Evolutionary conservation across 1,284 basidiomycete genomes (phyloP).

Genomic region (Cutaneotrichosporon sp.): DNA sequence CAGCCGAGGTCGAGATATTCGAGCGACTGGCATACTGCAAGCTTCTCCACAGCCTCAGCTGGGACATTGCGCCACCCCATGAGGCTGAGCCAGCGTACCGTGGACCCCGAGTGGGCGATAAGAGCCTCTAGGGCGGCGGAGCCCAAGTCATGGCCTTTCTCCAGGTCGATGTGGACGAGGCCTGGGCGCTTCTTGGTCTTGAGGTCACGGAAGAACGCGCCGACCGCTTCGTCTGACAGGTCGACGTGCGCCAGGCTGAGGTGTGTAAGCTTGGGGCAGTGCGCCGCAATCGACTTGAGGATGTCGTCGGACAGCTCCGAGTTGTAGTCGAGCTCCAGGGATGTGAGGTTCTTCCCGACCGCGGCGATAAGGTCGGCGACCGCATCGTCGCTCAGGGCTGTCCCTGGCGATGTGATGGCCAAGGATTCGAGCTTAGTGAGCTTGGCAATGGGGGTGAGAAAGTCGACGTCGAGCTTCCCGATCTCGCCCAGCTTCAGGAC

Average conservation of each 20-base stretch:
- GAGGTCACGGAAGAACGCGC: slow-evolving; percentile 59
- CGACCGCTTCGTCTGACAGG: slow-evolving; percentile 65
- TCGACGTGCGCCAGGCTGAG: slow-evolving; percentile 61
- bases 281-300: slow-evolving; percentile 58
- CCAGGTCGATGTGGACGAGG: slow-evolving; percentile 57
- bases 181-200: slow-evolving; percentile 27
- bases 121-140: slow-evolving; percentile 61
- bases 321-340: slow-evolving; percentile 65
- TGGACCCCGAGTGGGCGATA: slow-evolving; percentile 62
- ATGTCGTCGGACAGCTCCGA: slow-evolving; percentile 56
- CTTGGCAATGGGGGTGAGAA: slow-evolving; percentile 56
- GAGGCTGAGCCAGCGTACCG: slow-evolving; percentile 64
- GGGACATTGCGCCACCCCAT: slow-evolving; percentile 69
- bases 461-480: slow-evolving; percentile 64
- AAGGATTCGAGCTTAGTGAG: slow-evolving; percentile 36
- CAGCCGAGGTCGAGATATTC: slow-evolving; percentile 75
- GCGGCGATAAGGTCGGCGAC: slow-evolving; percentile 57
- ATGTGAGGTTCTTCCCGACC: slow-evolving; percentile 54
- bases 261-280: slow-evolving; percentile 55
- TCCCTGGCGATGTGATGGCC: slow-evolving; percentile 41
- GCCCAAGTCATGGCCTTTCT: slow-evolving; percentile 58
- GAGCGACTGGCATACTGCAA: slow-evolving; percentile 57
- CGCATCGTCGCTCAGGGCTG: slow-evolving; percentile 56
- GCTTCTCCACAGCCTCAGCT: slow-evolving; percentile 55
- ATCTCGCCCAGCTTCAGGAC: slow-evolving; percentile 76